Evolutionary conservation across 2,329 filamentous ascomycete genomes (phyloP).

Genomic region (Aotearoamyces nothofagi): DNA sequence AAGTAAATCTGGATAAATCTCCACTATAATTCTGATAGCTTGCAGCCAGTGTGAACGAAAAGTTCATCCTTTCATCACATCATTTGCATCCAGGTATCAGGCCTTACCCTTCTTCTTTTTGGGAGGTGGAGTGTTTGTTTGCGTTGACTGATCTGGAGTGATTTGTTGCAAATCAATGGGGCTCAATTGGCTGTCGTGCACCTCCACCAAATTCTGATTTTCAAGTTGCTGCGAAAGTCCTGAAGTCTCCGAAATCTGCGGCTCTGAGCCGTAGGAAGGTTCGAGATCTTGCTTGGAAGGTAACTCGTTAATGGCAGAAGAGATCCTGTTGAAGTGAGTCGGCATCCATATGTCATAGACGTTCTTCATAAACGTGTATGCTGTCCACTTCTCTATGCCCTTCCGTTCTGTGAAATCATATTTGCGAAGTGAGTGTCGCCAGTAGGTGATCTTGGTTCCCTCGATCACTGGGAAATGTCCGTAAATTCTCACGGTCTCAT

Average conservation of each 20-base stretch:
- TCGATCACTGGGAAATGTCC: conserved; percentile 13
- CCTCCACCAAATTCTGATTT: conserved; percentile 1
- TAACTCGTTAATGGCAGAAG: conserved; percentile 7
- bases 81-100: too few relatives aligned
- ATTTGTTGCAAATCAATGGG: neutral
- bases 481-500: conserved; percentile 13
- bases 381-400: conserved; percentile 13
- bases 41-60: too few relatives aligned
- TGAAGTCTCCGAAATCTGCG: neutral
- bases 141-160: too few relatives aligned
- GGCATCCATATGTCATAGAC: conserved; percentile 16
- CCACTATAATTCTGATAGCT: too few relatives aligned
- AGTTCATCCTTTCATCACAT: too few relatives aligned
- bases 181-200: neutral
- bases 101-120: too few relatives aligned
- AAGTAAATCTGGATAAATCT: too few relatives aligned
- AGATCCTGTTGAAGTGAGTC: conserved; percentile 13
- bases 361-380: conserved; percentile 8
- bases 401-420: conserved; percentile 11
- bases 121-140: too few relatives aligned
- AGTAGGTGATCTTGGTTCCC: conserved; percentile 7
- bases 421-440: conserved; percentile 12
- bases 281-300: conserved; percentile 11
- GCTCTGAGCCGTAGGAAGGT: conserved; percentile 2
- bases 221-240: conserved; percentile 2